phyloP scores from a whole-genome alignment of 768 basidiomycete genomes.

The Collybia sordida region DNA sequence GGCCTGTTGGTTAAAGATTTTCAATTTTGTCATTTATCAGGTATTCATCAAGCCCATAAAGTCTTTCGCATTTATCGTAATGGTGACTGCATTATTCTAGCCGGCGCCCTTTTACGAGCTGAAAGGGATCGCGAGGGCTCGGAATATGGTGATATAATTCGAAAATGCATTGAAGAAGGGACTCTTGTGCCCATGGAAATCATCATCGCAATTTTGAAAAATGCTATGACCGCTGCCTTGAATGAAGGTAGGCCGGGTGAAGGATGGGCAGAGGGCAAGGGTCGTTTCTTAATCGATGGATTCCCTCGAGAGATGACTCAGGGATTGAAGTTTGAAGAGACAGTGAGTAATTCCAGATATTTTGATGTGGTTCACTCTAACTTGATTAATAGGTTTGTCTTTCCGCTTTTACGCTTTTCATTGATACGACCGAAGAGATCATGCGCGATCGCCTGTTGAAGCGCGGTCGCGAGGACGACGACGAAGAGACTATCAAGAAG shows the following conservation, averaged over 20 bases:
- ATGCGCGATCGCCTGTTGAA: slow-evolving; percentile 86
- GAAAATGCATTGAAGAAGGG: slow-evolving; percentile 86
- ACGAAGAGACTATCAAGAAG: slow-evolving; percentile 91
- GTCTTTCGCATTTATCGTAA: no score
- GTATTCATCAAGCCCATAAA: slow-evolving; percentile 35
- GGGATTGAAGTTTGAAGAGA: slow-evolving; percentile 85
- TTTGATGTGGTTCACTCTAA: slow-evolving; percentile 1
- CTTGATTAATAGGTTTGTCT: slow-evolving; percentile 62
- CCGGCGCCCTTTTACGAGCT: slow-evolving; percentile 95
- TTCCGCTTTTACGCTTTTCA: slow-evolving; percentile 81
- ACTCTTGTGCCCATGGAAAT: slow-evolving; percentile 96
- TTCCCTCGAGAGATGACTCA: slow-evolving; percentile 99
- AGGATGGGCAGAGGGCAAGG: slow-evolving; percentile 70
- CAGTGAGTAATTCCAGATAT: slow-evolving; percentile 45
- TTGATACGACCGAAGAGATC: slow-evolving; percentile 82
- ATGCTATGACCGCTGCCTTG: slow-evolving; percentile 77
- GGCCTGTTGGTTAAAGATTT: slow-evolving; percentile 79
- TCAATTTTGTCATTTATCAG: slow-evolving; percentile 90
- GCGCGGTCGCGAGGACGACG: slow-evolving; percentile 95
- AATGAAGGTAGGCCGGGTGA: slow-evolving; percentile 37
- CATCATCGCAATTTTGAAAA: slow-evolving; percentile 92
- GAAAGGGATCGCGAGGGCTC: slow-evolving; percentile 90
- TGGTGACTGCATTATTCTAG: slow-evolving; percentile 38
- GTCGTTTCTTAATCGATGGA: slow-evolving; percentile 94
- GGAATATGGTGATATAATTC: slow-evolving; percentile 80